Evolutionary conservation across 768 basidiomycete species (phyloP), one percentile per base, ranked within the genome.

Genomic region (Botryobasidium botryosum): DNA sequence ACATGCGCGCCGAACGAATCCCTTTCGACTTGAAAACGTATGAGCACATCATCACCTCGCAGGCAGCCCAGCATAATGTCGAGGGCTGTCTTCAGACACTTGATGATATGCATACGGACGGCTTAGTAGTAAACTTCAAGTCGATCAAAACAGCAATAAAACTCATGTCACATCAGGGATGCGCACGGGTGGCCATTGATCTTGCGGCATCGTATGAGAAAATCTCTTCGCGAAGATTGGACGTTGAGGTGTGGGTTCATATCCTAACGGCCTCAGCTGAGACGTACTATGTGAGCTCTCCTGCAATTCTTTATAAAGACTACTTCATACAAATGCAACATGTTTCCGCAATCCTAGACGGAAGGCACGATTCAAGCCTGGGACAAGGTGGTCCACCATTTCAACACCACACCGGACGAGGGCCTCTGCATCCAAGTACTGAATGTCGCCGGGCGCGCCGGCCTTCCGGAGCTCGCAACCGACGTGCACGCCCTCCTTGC

Each of bases 111-210:
- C 67, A 69, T 41, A 46, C 40, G 8, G 62, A 62, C 10, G 68
- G 68, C 1, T 53, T 85, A 1, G 57, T 67, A 1, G 75, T 77
- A 0, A 66, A 65, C 17, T 56, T 75, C 8, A 55, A 59, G 66
- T 72, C 3, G 67, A 68, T 0, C 68, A 76, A 48, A 61, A 56
- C 6, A 59, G 82, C 37, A 66, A 86, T 40, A 53, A 56, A 6
- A 56, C 74, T 24, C 74, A 75, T 3, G 70, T 78, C 4, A 55
- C 66, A 0, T 58, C 64, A 39, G 70, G 72, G 18, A 62, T 69
- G 45, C 68, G 81, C 0, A 68, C n/a, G 73, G 42, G 65, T 90
- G 20, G 84, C 84, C 2, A 58, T 85, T 38, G 83, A 87, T 43
- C 55, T 90, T 12, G 75, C 77, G 0, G 59, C 64, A 3, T 62